Base-by-base conservation (phyloP, 371 early-diverging fungal genomes). In the Parasitella parasitica region DNA sequence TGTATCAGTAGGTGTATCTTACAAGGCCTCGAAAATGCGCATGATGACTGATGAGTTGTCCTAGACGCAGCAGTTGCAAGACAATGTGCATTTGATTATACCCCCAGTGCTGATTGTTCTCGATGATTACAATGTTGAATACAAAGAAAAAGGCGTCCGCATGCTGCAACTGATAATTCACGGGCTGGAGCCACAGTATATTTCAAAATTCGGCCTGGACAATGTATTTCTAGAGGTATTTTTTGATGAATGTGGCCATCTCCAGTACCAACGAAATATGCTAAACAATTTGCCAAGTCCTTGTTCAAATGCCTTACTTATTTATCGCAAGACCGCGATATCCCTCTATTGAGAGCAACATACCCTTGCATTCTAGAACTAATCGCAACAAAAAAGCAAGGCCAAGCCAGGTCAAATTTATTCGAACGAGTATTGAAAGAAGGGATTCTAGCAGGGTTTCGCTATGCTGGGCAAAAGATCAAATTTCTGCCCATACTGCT, bases 161-260 rank as follows among this genome's bases (percentile, higher is more conserved):
- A 46, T 76, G 41, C 48, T 79, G 4, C 74, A 72, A 51, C 9
- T 3, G 13, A 39, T 76, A 13, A 48, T 79, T 0, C 63, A 18
- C 4, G 72, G 67, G 41, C 11, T 79, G 6, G 62, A 70, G 24
- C 20, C 57, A 1, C 16, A 39, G 11, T n/a, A 59, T 11, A 49
- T 71, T 5, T 35, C 48, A 8, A 41, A 30, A 9, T 63, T 30
- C 18, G 71, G 73, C 3, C 32, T 76, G 2, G 75, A 73, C 18
- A 69, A 69, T 15, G 66, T 79, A 0, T 75, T 71, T 51, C 38
- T 71, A 13, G 80, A 78, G 69, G 78, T 71, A 66, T 56, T n/a
- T n/a, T n/a, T n/a, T n/a, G n/a, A n/a, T n/a, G n/a, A n/a, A n/a
- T n/a, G n/a, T n/a, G n/a, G n/a, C n/a, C n/a, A n/a, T n/a, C n/a